A percentile compares a stretch with the other conserved stretches of the same genome.
These are phyloP conservation scores for Psidium friedrichsthalianum DNA, from an alignment of 345 rosid species.

Conservation along the genomic window DNA sequence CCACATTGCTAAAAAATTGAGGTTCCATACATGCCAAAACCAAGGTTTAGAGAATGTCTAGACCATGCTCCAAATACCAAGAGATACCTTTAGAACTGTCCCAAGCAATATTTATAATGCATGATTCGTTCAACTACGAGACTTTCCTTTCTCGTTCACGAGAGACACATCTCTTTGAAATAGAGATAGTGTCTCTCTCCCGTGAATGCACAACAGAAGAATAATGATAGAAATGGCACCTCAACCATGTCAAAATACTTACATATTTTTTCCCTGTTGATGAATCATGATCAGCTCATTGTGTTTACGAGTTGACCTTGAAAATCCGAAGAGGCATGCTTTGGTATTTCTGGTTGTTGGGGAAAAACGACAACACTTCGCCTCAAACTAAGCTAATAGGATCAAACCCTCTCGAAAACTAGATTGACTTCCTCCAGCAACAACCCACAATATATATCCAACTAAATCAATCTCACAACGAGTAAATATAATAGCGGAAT, in stretches of 20 bases:
- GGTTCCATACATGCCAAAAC: not conserved
- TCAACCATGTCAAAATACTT: not conserved
- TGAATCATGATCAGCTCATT: no score
- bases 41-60: not conserved
- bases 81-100: not conserved
- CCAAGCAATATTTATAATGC: not conserved
- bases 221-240: not conserved
- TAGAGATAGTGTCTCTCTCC: not conserved
- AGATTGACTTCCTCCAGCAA: no score
- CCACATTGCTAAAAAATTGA: not conserved
- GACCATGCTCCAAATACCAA: not conserved
- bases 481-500: no score
- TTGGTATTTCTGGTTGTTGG: no score
- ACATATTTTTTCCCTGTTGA: no score
- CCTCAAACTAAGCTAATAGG: no score
- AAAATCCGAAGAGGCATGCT: not conserved
- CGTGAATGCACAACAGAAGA: not conserved
- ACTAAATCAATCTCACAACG: no score
- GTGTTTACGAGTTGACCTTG: not conserved
- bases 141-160: not conserved
- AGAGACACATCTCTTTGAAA: not conserved
- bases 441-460: no score
- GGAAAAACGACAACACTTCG: no score
- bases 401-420: no score
- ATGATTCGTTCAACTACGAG: not conserved